A percentile compares a stretch with the other conserved stretches of the same genome.
These are phyloP conservation scores for Sugiyamaella valdiviana DNA, from an alignment of 805 yeast species.

Conservation along the genomic window DNA sequence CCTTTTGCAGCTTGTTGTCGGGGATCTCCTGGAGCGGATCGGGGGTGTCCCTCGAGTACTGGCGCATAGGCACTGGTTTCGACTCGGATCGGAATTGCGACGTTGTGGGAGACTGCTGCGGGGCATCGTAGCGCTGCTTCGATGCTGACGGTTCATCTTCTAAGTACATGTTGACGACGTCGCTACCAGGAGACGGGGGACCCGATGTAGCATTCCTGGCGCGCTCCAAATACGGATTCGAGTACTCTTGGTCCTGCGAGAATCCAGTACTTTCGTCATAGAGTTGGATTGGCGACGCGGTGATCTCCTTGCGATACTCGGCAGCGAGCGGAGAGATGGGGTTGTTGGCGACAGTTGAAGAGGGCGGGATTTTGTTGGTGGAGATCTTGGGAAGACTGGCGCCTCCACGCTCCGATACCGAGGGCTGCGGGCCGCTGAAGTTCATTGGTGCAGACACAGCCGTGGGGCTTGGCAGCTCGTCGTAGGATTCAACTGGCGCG, in stretches of 20 bases:
- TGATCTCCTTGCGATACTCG: conserved; percentile 18
- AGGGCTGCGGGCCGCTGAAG: conserved; percentile 34
- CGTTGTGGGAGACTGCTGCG: not conserved
- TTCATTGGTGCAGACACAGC: conserved; percentile 20
- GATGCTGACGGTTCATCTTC: not conserved
- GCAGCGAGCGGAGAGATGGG: conserved; percentile 19
- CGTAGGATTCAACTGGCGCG: not conserved
- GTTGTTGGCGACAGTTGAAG: conserved; percentile 16
- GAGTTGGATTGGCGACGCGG: conserved; percentile 4
- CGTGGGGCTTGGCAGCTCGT: conserved; percentile 13
- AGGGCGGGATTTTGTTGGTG: conserved; percentile 21
- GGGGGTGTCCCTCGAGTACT: conserved; percentile 1
- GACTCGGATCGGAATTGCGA: not conserved
- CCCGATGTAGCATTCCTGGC: not conserved
- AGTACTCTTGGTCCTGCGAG: not conserved
- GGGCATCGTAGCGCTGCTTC: not conserved
- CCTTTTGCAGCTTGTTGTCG: conserved; percentile 9
- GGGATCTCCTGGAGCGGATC: conserved; percentile 15
- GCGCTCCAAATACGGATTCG: not conserved
- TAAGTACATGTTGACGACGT: conserved; percentile 8
- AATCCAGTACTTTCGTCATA: not conserved
- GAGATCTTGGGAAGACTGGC: conserved; percentile 22
- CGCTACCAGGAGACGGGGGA: conserved; percentile 1
- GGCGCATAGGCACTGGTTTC: conserved; percentile 8
- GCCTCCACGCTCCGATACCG: conserved; percentile 31